phyloP scores from a whole-genome alignment of 106 monocot genomes.

The Amphibolis antarctica region DNA sequence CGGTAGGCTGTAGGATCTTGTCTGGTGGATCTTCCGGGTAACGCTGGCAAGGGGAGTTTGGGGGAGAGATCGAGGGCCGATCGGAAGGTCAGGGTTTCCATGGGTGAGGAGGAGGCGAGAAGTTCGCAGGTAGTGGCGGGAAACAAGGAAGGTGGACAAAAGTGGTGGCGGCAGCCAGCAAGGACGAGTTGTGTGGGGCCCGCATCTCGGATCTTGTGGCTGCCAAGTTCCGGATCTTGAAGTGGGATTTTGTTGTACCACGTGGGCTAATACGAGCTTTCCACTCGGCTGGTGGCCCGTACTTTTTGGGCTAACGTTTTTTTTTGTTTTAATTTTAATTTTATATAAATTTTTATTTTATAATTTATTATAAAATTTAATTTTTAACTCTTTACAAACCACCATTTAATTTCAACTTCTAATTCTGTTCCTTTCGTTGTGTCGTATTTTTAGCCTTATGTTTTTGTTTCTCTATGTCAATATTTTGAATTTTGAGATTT shows the following conservation, averaged over 20 bases:
- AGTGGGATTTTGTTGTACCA: not conserved
- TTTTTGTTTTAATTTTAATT: too few species aligned
- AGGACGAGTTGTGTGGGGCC: not conserved
- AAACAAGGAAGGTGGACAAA: not conserved
- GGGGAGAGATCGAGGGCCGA: not conserved
- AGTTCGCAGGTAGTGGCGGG: not conserved
- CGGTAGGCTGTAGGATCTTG: not conserved
- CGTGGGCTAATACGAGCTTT: not conserved
- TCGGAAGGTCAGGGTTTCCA: conserved; percentile 1
- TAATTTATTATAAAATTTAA: too few species aligned
- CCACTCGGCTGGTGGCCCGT: not conserved
- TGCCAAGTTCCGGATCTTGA: too few species aligned
- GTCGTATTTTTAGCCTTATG: too few species aligned
- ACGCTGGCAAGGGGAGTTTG: not conserved
- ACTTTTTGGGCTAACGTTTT: too few species aligned
- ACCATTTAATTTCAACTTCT: too few species aligned
- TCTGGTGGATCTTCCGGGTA: not conserved
- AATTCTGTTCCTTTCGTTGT: too few species aligned
- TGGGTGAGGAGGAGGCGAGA: too few species aligned
- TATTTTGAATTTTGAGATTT: too few species aligned
- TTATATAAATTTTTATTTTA: too few species aligned
- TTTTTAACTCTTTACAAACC: too few species aligned
- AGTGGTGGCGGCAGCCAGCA: not conserved
- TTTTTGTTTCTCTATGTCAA: too few species aligned
- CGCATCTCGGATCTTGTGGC: not conserved